A percentile compares a stretch with the other conserved stretches of the same genome.
These are phyloP conservation scores for Tetrastigma voinierianum DNA, from an alignment of 164 flowering plant genomes.

Conservation along the genomic window DNA sequence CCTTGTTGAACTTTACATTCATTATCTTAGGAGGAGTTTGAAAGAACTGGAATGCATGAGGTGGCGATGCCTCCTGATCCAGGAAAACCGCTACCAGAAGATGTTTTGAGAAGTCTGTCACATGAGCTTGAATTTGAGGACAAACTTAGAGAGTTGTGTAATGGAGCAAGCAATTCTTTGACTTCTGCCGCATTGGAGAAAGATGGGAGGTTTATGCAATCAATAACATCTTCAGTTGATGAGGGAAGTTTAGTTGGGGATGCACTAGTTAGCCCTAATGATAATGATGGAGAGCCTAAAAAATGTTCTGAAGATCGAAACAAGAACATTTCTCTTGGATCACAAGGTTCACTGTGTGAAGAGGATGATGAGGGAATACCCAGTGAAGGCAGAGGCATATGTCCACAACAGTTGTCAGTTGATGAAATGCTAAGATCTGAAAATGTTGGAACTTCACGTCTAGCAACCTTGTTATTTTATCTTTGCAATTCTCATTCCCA, in stretches of 20 bases:
- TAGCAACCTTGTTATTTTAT: slow-evolving; percentile 20
- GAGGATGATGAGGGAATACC: slow-evolving; percentile 15
- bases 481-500: not conserved
- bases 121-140: slow-evolving; percentile 45
- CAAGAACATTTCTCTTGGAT: slow-evolving; percentile 5
- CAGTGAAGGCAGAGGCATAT: slow-evolving; percentile 14
- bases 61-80: slow-evolving; percentile 40
- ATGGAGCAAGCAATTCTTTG: slow-evolving; percentile 22
- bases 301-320: slow-evolving; percentile 22
- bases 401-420: slow-evolving; percentile 15
- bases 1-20: slow-evolving; percentile 11
- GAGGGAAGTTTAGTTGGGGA: slow-evolving; percentile 23
- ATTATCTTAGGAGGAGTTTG: slow-evolving; percentile 71
- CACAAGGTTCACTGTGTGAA: slow-evolving; percentile 19
- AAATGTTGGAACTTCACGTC: slow-evolving; percentile 19
- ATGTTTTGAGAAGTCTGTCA: slow-evolving; percentile 54
- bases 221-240: slow-evolving; percentile 28
- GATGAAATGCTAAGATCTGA: slow-evolving; percentile 20
- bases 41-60: slow-evolving; percentile 65
- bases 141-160: slow-evolving; percentile 37
- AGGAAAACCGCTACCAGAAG: slow-evolving; percentile 64
- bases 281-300: slow-evolving; percentile 16
- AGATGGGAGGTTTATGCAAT: slow-evolving; percentile 24
- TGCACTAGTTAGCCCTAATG: slow-evolving; percentile 9
- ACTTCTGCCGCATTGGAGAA: slow-evolving; percentile 18